Conservation (phyloP, 1,284 basidiomycete genomes). For the Ustilago nuda region DNA sequence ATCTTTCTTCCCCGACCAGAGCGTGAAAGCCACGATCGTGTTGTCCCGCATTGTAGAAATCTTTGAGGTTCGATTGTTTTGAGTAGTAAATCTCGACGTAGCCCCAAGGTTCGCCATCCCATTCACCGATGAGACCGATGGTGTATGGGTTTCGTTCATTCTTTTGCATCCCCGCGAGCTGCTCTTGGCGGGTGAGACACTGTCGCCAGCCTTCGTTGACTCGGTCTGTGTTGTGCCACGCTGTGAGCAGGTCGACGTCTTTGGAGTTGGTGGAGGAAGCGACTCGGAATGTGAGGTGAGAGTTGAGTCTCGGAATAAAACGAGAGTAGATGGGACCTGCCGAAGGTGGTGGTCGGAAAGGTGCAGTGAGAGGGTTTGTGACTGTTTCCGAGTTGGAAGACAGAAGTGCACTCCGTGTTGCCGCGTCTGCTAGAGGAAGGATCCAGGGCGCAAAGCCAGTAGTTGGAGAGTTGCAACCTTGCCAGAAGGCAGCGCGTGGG, state of each 20-base stretch:
- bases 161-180: slow-evolving; percentile 49
- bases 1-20: slow-evolving; percentile 63
- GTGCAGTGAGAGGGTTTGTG: slow-evolving; percentile 16
- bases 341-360: slow-evolving; percentile 25
- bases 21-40: slow-evolving; percentile 66
- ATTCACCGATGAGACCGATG: slow-evolving; percentile 62
- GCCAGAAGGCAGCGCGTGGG: slow-evolving; percentile 61
- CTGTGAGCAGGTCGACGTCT: slow-evolving; percentile 57
- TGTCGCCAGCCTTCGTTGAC: slow-evolving; percentile 66
- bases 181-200: slow-evolving; percentile 49
- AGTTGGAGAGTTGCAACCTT: slow-evolving; percentile 45
- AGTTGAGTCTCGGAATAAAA: slow-evolving; percentile 56
- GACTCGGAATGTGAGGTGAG: slow-evolving; percentile 60
- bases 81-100: slow-evolving; percentile 66
- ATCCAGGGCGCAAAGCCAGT: slow-evolving; percentile 43
- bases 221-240: slow-evolving; percentile 64
- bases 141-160: slow-evolving; percentile 37
- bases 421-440: slow-evolving; percentile 31
- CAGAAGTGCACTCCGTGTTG: slow-evolving; percentile 18
- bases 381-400: slow-evolving; percentile 29
- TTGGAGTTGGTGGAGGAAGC: slow-evolving; percentile 43
- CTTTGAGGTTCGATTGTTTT: slow-evolving; percentile 51
- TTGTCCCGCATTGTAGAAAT: slow-evolving; percentile 47
- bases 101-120: slow-evolving; percentile 66
- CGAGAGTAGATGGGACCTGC: slow-evolving; percentile 56